phyloP scores from a whole-genome alignment of 2,329 filamentous ascomycete genomes.

The Grosmannia serpens region DNA sequence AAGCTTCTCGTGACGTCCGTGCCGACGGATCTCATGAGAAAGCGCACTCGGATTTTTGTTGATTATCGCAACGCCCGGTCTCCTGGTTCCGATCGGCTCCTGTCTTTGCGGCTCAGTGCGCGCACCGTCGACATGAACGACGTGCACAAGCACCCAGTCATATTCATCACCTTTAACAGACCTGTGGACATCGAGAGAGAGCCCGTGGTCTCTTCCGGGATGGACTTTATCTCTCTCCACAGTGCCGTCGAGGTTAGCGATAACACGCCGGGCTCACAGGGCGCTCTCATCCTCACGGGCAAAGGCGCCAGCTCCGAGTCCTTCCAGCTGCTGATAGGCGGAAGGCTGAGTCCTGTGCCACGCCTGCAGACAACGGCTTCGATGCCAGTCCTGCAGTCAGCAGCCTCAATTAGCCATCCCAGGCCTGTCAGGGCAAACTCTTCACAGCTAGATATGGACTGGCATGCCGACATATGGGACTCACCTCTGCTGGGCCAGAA shows the following conservation, averaged over 20 bases:
- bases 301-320: neutral
- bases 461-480: slow-evolving; percentile 4
- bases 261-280: neutral
- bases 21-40: neutral
- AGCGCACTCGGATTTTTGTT: slow-evolving; percentile 5
- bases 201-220: neutral
- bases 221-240: slow-evolving; percentile 6
- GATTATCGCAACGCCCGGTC: slow-evolving; percentile 6
- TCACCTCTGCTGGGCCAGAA: neutral
- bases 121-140: neutral
- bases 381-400: too few species aligned
- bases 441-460: slow-evolving; percentile 1
- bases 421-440: neutral
- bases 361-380: neutral
- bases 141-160: neutral
- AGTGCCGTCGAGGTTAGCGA: slow-evolving; percentile 4
- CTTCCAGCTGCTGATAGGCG: slow-evolving; percentile 3
- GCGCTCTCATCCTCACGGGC: slow-evolving; percentile 1
- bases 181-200: slow-evolving; percentile 4
- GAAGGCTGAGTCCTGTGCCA: neutral
- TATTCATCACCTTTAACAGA: slow-evolving; percentile 5
- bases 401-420: neutral
- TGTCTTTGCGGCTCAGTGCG: neutral
- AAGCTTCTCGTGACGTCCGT: slow-evolving; percentile 5
- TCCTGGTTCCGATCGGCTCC: neutral